Base-by-base conservation (phyloP, 2,329 filamentous ascomycete genomes). In the Phialophora tarda region DNA sequence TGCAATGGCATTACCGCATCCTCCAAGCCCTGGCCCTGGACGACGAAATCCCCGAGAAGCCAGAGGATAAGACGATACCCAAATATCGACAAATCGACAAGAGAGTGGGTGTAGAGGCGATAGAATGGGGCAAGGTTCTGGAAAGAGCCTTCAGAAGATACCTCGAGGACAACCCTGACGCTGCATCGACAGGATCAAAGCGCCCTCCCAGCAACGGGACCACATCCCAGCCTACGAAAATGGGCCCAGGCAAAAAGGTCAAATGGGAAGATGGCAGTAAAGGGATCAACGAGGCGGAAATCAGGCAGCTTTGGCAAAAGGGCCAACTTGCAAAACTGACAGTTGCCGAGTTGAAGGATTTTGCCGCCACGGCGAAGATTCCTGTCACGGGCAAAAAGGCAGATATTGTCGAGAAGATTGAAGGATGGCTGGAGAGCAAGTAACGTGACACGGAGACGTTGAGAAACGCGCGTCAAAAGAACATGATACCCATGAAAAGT, bases 1-100 rank as follows among this genome's bases (percentile, higher is more conserved):
- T 99, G 26, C 95, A 99, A 79, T 99, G 94, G 93, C 95, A 98
- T 80, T 99, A 98, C 82, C 89, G 88, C 68, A 96, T 99, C 54
- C 82, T 99, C 0, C 95, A 99, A 78, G 90, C 91, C 6, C 84
- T 97, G 64, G 95, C 95, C 0, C 83, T 99, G 0, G 93, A 97
- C 41, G 95, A 99, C 76, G 93, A 97, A 71, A 81, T 96, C 1
- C 93, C 93, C 0, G 89, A 91, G 23, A 79, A 84, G 54, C 82
- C 86, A 1, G 85, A 89, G 58, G 95, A 99, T 75, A 89, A 90
- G 70, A 98, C 95, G 0, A 76, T 91, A 14, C 95, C 95, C 1
- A 92, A 91, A 73, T 93, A 89, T 78, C 89, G 86, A 72, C 92
- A 96, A 71, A 98, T 99, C 63, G 87, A 93, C 77, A 98, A 96